Percentiles rank a stretch among this genome's conserved stretches.
phyloP scores from a whole-genome alignment of 768 basidiomycete species.

The Suillus sp. region DNA sequence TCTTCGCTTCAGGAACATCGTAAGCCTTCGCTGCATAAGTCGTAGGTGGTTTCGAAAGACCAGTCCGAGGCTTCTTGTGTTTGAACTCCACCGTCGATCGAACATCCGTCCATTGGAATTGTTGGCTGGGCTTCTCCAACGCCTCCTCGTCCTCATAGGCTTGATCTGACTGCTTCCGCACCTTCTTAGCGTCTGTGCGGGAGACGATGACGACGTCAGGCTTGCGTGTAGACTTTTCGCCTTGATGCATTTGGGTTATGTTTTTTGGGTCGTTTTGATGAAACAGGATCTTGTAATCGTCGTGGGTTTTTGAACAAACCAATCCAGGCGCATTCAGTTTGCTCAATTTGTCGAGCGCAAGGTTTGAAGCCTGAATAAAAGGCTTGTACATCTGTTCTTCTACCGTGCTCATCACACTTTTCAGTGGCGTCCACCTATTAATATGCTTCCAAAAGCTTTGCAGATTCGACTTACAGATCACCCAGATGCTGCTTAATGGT shows the following conservation, averaged over 20 bases:
- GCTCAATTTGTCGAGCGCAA: background rate
- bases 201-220: constrained; percentile 6
- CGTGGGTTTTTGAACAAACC: background rate
- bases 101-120: background rate
- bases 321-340: background rate
- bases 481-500: background rate
- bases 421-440: background rate
- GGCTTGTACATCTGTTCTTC: background rate
- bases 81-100: constrained; percentile 5
- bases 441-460: background rate
- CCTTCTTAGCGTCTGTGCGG: background rate
- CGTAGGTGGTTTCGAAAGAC: background rate
- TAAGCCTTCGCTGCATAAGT: background rate
- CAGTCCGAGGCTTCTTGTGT: background rate
- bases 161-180: background rate
- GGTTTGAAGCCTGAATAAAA: background rate
- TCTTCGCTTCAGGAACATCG: no score
- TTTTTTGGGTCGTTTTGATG: background rate
- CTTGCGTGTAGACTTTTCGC: background rate
- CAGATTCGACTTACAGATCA: background rate
- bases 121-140: background rate
- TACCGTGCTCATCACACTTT: background rate
- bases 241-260: background rate
- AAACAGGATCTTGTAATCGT: background rate
- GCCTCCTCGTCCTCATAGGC: background rate